A percentile compares a stretch with the other conserved stretches of the same genome.
Conservation (phyloP, 495 filamentous ascomycete genomes). For the Lasiosphaeriaceae sp. region DNA sequence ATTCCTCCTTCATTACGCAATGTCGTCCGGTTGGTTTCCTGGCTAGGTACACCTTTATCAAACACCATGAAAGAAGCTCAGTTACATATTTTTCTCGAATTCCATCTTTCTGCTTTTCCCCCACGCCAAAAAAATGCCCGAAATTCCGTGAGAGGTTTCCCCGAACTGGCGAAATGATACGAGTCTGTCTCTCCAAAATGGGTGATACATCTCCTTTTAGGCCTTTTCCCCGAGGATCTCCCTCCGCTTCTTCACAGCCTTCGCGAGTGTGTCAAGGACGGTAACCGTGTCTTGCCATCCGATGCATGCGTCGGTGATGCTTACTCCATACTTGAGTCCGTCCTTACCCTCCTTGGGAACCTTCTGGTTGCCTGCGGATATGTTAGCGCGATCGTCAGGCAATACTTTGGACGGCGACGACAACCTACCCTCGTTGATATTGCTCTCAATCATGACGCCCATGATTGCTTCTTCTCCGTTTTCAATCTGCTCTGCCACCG, state of each 20-base stretch:
- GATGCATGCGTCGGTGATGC: conserved; percentile 98
- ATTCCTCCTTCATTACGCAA: too few relatives aligned
- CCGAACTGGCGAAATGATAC: neutral
- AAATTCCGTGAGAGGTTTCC: neutral
- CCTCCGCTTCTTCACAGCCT: conserved; percentile 69
- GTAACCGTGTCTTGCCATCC: conserved; percentile 87
- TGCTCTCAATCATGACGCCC: conserved; percentile 98
- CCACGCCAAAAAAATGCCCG: neutral
- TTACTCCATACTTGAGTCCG: conserved; percentile 90
- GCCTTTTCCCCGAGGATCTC: conserved; percentile 34
- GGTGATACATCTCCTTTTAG: neutral
- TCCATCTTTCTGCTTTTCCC: too few relatives aligned
- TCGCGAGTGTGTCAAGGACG: conserved; percentile 74
- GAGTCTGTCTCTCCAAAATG: too few relatives aligned
- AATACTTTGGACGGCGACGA: neutral
- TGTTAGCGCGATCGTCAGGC: conserved; percentile 11
- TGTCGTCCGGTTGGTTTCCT: too few relatives aligned
- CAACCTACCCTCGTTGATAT: conserved; percentile 80
- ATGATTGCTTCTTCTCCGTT: conserved; percentile 84
- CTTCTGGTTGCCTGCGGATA: conserved; percentile 72
- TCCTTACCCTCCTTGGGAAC: conserved; percentile 84
- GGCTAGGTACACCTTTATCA: too few relatives aligned
- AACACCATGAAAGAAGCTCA: too few relatives aligned
- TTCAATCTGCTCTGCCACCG: conserved; percentile 77
- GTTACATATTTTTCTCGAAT: too few relatives aligned